Percentiles rank a stretch among this genome's conserved stretches.
phyloP scores from a whole-genome alignment of 441 rosid genomes.

The Erodium chrysanthum region DNA sequence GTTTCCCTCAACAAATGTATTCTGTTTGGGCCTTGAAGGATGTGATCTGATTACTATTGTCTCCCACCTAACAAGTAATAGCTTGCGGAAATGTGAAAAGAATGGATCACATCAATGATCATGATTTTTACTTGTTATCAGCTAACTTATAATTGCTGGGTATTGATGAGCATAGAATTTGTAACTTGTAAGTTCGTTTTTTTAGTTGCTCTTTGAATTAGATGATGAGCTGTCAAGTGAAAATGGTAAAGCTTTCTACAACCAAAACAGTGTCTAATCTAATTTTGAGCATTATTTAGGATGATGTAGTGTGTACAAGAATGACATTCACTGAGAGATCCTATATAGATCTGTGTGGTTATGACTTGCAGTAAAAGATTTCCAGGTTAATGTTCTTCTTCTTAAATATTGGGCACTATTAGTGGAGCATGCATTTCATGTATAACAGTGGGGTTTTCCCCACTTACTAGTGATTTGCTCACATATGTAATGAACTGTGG shows the following conservation, averaged over 20 bases:
- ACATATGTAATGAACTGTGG: conserved; percentile 5
- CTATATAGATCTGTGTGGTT: too few species aligned
- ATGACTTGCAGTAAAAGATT: too few species aligned
- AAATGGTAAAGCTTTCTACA: neutral
- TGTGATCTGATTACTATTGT: neutral
- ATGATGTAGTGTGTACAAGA: neutral
- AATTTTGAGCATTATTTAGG: neutral
- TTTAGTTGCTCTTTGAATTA: neutral
- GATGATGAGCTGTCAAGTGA: neutral
- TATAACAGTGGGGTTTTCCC: neutral
- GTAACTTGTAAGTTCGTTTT: neutral
- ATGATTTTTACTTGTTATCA: too few species aligned
- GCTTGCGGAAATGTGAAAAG: too few species aligned
- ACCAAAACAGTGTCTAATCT: neutral
- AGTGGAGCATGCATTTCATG: neutral
- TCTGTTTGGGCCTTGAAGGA: neutral
- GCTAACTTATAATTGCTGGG: too few species aligned
- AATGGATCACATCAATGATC: too few species aligned
- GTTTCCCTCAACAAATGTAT: conserved; percentile 10
- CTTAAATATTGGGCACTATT: neutral
- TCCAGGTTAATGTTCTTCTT: too few species aligned
- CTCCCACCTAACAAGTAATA: neutral
- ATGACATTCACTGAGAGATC: neutral
- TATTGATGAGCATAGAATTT: neutral
- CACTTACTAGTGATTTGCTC: conserved; percentile 8